phyloP scores from a whole-genome alignment of 495 filamentous ascomycete genomes.

The Annulohypoxylon maeteangense region DNA sequence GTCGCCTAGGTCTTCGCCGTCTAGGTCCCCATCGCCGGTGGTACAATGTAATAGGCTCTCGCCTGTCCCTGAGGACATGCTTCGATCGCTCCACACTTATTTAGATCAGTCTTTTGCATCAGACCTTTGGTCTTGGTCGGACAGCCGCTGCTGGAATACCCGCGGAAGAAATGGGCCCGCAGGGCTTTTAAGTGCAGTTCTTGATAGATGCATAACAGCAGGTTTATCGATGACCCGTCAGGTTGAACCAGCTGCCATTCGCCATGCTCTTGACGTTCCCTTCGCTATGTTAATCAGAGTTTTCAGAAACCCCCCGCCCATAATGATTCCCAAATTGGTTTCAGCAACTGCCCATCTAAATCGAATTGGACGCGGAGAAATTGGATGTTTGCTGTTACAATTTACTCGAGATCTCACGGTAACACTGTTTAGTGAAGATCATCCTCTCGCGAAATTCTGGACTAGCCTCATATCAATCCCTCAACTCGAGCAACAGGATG shows the following conservation, averaged over 20 bases:
- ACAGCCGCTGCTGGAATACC: slow-evolving; percentile 41
- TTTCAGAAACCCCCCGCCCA: slow-evolving; percentile 47
- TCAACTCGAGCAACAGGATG: slow-evolving; percentile 35
- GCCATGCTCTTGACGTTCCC: slow-evolving; percentile 39
- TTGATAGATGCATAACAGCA: slow-evolving; percentile 47
- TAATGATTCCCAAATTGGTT: slow-evolving; percentile 43
- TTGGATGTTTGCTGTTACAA: slow-evolving; percentile 43
- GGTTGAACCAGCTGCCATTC: slow-evolving; percentile 39
- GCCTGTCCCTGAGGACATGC: slow-evolving; percentile 39
- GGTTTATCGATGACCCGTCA: slow-evolving; percentile 44
- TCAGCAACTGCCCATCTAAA: slow-evolving; percentile 41
- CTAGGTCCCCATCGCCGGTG: slow-evolving; percentile 6
- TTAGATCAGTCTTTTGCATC: slow-evolving; percentile 40
- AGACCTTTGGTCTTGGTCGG: slow-evolving; percentile 42
- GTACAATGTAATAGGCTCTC: slow-evolving; percentile 24
- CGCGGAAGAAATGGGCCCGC: slow-evolving; percentile 41
- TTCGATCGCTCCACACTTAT: slow-evolving; percentile 33
- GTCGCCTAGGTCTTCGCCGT: neutral
- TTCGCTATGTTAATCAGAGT: slow-evolving; percentile 46
- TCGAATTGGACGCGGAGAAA: slow-evolving; percentile 43
- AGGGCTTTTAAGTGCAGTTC: slow-evolving; percentile 41
- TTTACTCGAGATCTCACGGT: slow-evolving; percentile 43
- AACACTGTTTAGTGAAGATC: slow-evolving; percentile 31
- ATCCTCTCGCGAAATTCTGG: slow-evolving; percentile 44
- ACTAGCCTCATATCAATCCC: slow-evolving; percentile 39